Conservation (phyloP, 1,284 basidiomycete genomes). For the Heterobasidion occidentale region DNA sequence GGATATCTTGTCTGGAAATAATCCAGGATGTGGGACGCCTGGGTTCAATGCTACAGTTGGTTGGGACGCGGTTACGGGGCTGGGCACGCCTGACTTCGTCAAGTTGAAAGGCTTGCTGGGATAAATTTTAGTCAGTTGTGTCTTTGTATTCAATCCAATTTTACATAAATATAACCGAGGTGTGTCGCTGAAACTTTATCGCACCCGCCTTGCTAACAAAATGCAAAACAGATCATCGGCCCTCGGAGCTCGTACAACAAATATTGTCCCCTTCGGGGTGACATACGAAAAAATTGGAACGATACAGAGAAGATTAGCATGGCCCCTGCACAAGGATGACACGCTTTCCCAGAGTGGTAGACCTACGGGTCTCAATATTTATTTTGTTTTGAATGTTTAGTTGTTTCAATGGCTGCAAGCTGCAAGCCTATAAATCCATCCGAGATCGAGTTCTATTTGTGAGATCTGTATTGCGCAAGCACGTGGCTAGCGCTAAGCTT, state of each 20-base stretch:
- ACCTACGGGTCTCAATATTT: conserved; percentile 1
- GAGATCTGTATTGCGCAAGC: too few relatives aligned
- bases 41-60: conserved; percentile 33
- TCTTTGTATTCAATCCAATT: too few relatives aligned
- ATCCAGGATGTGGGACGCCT: conserved; percentile 46
- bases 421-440: too few relatives aligned
- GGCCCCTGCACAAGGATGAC: not conserved
- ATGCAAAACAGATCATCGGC: too few relatives aligned
- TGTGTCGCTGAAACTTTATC: too few relatives aligned
- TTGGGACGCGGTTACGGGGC: conserved; percentile 19
- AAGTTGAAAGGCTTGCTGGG: conserved; percentile 4
- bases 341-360: not conserved
- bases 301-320: not conserved
- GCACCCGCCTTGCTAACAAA: too few relatives aligned
- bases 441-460: too few relatives aligned
- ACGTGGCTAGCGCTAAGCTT: too few relatives aligned
- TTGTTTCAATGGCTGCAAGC: too few relatives aligned
- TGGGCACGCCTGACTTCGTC: conserved; percentile 10
- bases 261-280: not conserved
- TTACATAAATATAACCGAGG: too few relatives aligned
- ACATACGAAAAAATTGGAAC: conserved; percentile 1
- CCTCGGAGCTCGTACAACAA: too few relatives aligned
- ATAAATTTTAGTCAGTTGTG: not conserved
- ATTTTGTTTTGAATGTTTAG: not conserved
- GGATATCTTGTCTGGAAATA: conserved; percentile 46